These are phyloP conservation scores for Eucalyptus pumila DNA, from an alignment of 345 rosid species.

Conservation along the genomic window DNA sequence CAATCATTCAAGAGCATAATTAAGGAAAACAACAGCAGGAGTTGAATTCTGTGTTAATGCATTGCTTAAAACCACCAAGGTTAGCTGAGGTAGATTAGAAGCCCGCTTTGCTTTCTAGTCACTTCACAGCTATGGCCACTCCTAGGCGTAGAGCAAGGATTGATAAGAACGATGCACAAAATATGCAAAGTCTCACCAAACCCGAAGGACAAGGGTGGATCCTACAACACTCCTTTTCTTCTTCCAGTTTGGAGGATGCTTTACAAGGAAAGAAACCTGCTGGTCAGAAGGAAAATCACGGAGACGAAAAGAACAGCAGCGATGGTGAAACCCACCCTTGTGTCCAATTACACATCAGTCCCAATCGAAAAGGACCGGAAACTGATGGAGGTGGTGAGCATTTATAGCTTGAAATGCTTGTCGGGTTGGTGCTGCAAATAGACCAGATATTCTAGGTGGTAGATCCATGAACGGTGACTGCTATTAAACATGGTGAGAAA, in stretches of 20 bases:
- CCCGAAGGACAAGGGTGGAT: not conserved
- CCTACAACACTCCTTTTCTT: not conserved
- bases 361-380: not conserved
- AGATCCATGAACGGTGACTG: not conserved
- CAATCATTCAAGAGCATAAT: not conserved
- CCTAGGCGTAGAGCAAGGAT: not conserved
- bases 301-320: not conserved
- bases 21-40: not conserved
- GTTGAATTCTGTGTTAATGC: not conserved
- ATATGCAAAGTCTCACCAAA: not conserved
- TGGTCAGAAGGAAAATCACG: not conserved
- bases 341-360: not conserved
- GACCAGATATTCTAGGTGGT: not conserved
- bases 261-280: not conserved
- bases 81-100: not conserved
- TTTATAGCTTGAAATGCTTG: not conserved
- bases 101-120: not conserved
- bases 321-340: not conserved
- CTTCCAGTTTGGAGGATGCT: not conserved
- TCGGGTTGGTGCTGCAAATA: not conserved
- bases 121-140: not conserved
- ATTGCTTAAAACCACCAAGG: not conserved
- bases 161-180: not conserved
- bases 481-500: not conserved
- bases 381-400: not conserved